Conservation (phyloP, 2,329 filamentous ascomycete species). For the Hirsutella rhossiliensis region DNA sequence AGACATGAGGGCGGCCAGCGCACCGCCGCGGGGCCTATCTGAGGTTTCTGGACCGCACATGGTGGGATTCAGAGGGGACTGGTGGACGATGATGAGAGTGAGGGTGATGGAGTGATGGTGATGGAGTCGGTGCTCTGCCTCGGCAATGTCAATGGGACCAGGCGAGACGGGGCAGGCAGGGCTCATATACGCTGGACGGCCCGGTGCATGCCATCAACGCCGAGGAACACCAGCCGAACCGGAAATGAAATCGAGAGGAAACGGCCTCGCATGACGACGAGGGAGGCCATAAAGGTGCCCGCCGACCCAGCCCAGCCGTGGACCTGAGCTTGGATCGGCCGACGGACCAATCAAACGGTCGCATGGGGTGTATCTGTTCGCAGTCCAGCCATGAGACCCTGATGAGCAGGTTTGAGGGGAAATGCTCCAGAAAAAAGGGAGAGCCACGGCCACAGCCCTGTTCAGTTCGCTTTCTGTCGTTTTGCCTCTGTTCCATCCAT, state of each 20-base stretch:
- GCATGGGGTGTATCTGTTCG: not conserved
- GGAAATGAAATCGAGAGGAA: not conserved
- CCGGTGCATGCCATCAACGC: not conserved
- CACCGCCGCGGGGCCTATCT: conserved; percentile 29
- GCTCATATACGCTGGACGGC: not conserved
- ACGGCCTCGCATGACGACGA: not conserved
- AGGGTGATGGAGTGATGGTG: no score
- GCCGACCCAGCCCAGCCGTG: not conserved
- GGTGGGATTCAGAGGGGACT: no score
- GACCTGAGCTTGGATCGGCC: not conserved
- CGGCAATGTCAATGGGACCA: no score
- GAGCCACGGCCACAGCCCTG: not conserved
- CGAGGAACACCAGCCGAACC: not conserved
- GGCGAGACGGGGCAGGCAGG: not conserved
- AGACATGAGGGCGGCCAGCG: conserved; percentile 29
- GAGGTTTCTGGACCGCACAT: conserved; percentile 34
- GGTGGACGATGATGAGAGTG: not conserved
- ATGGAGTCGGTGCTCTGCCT: no score
- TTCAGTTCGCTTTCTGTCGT: not conserved
- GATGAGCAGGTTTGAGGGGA: conserved; percentile 24
- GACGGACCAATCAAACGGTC: not conserved
- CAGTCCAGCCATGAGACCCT: not conserved
- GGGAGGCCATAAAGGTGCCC: not conserved
- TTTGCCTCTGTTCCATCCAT: not conserved
- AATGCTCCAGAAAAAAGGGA: conserved; percentile 13